Percentiles rank a stretch among this genome's conserved stretches.
Conservation (phyloP, 345 rosid genomes). For the Rubroshorea leprosula region DNA sequence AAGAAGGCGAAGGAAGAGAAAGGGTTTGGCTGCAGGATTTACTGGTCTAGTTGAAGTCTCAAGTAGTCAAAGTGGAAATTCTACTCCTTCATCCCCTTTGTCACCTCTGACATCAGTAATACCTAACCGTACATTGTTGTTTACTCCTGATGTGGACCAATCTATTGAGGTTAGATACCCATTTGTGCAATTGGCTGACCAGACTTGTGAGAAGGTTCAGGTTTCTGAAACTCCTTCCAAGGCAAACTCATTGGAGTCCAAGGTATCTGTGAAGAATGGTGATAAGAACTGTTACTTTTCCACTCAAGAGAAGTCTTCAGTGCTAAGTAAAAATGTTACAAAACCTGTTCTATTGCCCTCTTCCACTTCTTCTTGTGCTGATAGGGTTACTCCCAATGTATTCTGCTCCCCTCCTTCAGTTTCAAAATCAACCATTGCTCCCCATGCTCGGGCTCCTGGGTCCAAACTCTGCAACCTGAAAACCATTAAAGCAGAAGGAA, state of each 20-base stretch:
- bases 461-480: slow-evolving; percentile 31
- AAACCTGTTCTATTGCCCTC: slow-evolving; percentile 42
- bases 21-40: slow-evolving; percentile 36
- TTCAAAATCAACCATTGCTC: slow-evolving; percentile 43
- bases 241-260: slow-evolving; percentile 16
- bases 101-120: slow-evolving; percentile 44
- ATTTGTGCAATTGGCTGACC: slow-evolving; percentile 25
- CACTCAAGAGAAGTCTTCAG: slow-evolving; percentile 20
- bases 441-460: slow-evolving; percentile 78
- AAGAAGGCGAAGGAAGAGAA: slow-evolving; percentile 71
- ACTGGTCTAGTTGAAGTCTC: slow-evolving; percentile 52
- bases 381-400: slow-evolving; percentile 19
- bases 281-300: slow-evolving; percentile 13
- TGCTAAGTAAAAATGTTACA: slow-evolving; percentile 12
- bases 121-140: slow-evolving; percentile 25
- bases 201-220: slow-evolving; percentile 17
- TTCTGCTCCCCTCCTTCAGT: slow-evolving; percentile 30
- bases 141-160: slow-evolving; percentile 29
- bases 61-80: slow-evolving; percentile 87
- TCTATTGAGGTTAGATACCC: slow-evolving; percentile 24
- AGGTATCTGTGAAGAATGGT: slow-evolving; percentile 14
- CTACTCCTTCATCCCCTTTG: slow-evolving; percentile 82
- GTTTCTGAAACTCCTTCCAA: slow-evolving; percentile 22
- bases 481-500: slow-evolving; percentile 26
- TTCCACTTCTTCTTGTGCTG: slow-evolving; percentile 39